Evolutionary conservation across 805 yeast species (phyloP), one percentile per base, ranked within the genome.

Genomic region (Schwanniomyces polymorphus): DNA sequence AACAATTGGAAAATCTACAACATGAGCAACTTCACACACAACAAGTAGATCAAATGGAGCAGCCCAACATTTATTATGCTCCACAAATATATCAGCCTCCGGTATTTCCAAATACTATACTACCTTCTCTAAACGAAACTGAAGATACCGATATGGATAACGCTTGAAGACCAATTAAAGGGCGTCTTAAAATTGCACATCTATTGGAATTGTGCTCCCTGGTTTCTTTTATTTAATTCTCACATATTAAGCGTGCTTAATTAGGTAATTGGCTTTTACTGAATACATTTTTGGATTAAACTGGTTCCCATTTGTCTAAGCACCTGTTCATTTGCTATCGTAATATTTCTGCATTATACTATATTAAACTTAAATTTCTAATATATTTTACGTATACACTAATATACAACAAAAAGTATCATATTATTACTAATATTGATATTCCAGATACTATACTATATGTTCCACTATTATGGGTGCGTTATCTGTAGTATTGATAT

Each of bases 51-150:
- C 35, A 14, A 16, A 17, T 14, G 17, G 21, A 31, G 21, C 35
- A 31, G 7, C 35, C 10, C 3, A 31, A 31, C 14, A 31, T 31
- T 9, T 31, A 31, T 16, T 61, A 71, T 53, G 76, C 76, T 4
- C 77, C 77, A 1, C 76, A 70, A 35, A 67, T 72, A 9, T 54
- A 55, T 14, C 78, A 72, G 49, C 74, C 73, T 5, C 68, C 76
- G 12, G 74, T 73, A 3, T 73, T 73, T 46, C 68, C 74, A 18
- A 55, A 54, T 53, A 64, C 58, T 26, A 45, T 53, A 6, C 50
- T 50, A 12, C 64, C 67, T 4, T 48, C 52, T 14, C 47, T 57
- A n/a, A 54, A 58, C 42, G 68, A 61, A 33, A 68, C 63, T 37
- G 70, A 64, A 33, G 74, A 73, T 42, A 54, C 56, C 23, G 70